These are phyloP conservation scores for Naganishia randhawae DNA, from an alignment of 768 basidiomycete genomes.

Conservation along the genomic window DNA sequence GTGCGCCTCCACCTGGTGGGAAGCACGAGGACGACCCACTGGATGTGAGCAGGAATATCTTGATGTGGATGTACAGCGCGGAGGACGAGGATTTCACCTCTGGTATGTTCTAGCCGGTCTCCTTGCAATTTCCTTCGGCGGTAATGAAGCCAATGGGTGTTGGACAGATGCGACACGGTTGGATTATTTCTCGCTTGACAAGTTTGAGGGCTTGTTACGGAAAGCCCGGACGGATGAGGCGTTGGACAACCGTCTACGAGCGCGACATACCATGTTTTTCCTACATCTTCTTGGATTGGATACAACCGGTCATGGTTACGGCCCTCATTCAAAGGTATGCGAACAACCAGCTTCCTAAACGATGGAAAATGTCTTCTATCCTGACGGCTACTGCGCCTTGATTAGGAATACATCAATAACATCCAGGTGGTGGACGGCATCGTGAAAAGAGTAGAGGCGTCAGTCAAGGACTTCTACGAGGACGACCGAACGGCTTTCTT, in stretches of 20 bases:
- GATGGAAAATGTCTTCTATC: background rate
- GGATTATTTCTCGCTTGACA: slow-evolving; percentile 74
- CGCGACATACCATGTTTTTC: slow-evolving; percentile 69
- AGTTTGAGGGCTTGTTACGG: slow-evolving; percentile 60
- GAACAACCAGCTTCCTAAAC: no score
- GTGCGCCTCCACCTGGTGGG: slow-evolving; percentile 58
- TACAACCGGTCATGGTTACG: slow-evolving; percentile 79
- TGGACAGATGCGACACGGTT: slow-evolving; percentile 66
- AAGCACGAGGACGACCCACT: slow-evolving; percentile 25
- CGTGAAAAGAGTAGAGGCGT: slow-evolving; percentile 62
- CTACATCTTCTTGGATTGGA: slow-evolving; percentile 78
- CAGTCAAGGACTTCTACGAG: slow-evolving; percentile 63
- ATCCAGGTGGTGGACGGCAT: slow-evolving; percentile 74
- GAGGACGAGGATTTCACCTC: slow-evolving; percentile 82
- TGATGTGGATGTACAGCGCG: slow-evolving; percentile 71
- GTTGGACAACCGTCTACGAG: slow-evolving; percentile 58
- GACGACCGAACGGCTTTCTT: slow-evolving; percentile 56
- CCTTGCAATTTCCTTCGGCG: no score
- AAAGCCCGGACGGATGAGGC: slow-evolving; percentile 61
- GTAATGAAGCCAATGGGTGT: background rate
- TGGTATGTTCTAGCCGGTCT: slow-evolving; percentile 58
- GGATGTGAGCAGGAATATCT: slow-evolving; percentile 56
- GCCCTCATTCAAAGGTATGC: slow-evolving; percentile 75
- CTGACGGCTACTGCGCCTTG: background rate
- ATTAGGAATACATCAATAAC: slow-evolving; percentile 78